These are phyloP conservation scores for Candida nemodendra DNA, from an alignment of 805 yeast species.

Conservation along the genomic window DNA sequence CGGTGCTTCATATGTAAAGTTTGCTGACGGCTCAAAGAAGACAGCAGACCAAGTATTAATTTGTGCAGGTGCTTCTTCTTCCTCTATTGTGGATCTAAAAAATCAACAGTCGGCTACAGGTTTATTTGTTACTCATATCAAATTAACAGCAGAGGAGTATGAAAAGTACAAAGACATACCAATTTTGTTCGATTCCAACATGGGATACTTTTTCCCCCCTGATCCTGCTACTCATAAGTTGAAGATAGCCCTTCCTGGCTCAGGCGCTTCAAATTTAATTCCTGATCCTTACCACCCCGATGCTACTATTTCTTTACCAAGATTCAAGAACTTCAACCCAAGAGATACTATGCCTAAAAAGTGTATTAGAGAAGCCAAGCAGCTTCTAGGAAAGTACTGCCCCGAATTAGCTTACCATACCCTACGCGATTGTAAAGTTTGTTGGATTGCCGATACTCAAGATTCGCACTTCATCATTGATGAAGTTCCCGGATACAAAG, in stretches of 20 bases:
- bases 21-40: conserved; percentile 29
- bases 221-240: conserved; percentile 37
- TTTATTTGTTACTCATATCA: conserved; percentile 38
- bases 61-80: conserved; percentile 42
- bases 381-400: conserved; percentile 32
- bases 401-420: conserved; percentile 41
- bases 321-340: conserved; percentile 34
- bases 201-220: conserved; percentile 52
- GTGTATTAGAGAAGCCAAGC: conserved; percentile 32
- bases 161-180: conserved; percentile 39
- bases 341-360: conserved; percentile 38
- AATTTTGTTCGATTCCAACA: conserved; percentile 42
- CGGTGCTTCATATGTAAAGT: conserved; percentile 20
- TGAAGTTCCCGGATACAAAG: conserved; percentile 32
- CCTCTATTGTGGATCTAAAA: conserved; percentile 32
- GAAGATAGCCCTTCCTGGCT: conserved; percentile 40
- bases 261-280: conserved; percentile 31
- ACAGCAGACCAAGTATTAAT: conserved; percentile 38
- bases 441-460: conserved; percentile 43
- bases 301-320: conserved; percentile 36
- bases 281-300: conserved; percentile 17
- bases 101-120: conserved; percentile 40
- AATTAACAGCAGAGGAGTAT: conserved; percentile 37
- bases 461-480: conserved; percentile 43
- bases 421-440: conserved; percentile 35